phyloP scores from a whole-genome alignment of 2,329 filamentous ascomycete genomes.

The Colletotrichum sp. region DNA sequence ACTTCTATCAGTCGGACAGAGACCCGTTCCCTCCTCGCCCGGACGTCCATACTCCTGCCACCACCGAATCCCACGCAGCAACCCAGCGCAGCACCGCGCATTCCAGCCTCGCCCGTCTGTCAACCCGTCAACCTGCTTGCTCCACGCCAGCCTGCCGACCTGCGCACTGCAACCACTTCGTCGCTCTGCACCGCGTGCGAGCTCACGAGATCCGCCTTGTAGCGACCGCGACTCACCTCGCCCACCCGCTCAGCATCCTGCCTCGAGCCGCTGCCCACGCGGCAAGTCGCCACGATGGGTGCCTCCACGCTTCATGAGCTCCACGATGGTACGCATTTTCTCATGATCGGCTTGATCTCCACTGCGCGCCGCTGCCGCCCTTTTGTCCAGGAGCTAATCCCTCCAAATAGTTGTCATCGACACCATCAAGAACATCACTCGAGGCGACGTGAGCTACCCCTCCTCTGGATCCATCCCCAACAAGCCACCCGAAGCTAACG shows the following conservation, averaged over 20 bases:
- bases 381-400: constrained; percentile 33
- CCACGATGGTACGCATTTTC: constrained; percentile 61
- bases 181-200: background rate
- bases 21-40: background rate
- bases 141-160: background rate
- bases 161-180: background rate
- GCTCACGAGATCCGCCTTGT: background rate
- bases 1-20: background rate
- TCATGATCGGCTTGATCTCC: background rate
- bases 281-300: constrained; percentile 66
- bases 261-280: constrained; percentile 9
- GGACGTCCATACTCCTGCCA: background rate
- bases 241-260: background rate
- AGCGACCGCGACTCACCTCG: background rate
- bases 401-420: constrained; percentile 64
- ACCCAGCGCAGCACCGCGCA: background rate
- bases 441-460: constrained; percentile 71
- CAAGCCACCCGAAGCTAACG: constrained; percentile 1
- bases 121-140: background rate
- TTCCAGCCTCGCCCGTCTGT: background rate
- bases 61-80: background rate
- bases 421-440: constrained; percentile 78
- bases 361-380: background rate
- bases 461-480: background rate
- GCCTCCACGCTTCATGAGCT: constrained; percentile 71